Percentiles rank a stretch among this genome's conserved stretches.
phyloP scores from a whole-genome alignment of 805 yeast species.

The Wickerhamomyces sydowiorum region DNA sequence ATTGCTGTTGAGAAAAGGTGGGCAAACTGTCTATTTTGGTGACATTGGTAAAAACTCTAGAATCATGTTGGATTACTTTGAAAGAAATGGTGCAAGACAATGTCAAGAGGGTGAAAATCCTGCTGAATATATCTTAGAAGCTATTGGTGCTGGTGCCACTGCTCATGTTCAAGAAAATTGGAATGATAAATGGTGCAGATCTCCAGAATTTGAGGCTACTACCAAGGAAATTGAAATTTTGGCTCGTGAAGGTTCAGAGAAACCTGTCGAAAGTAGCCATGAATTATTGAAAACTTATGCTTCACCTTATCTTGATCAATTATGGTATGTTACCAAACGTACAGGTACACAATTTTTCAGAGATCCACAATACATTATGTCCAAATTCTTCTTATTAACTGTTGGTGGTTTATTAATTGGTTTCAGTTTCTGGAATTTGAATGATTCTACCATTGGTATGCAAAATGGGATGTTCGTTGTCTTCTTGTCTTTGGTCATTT shows the following conservation, averaged over 20 bases:
- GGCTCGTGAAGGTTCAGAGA: conserved; percentile 18
- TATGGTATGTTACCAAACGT: conserved; percentile 33
- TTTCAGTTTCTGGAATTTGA: conserved; percentile 61
- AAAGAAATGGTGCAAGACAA: conserved; percentile 55
- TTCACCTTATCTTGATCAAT: conserved; percentile 40
- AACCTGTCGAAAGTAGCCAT: neutral
- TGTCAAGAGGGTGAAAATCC: conserved; percentile 57
- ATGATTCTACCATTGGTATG: conserved; percentile 45
- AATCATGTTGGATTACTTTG: conserved; percentile 36
- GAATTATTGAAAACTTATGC: conserved; percentile 11
- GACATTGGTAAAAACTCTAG: conserved; percentile 58
- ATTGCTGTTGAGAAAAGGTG: conserved; percentile 61
- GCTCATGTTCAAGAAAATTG: conserved; percentile 50
- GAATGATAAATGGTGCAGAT: conserved; percentile 53
- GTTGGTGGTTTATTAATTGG: conserved; percentile 63
- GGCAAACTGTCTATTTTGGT: conserved; percentile 68
- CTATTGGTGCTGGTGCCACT: conserved; percentile 79
- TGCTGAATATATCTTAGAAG: conserved; percentile 69
- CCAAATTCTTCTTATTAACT: conserved; percentile 48
- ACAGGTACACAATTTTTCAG: conserved; percentile 45
- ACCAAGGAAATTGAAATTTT: conserved; percentile 24
- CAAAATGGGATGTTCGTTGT: conserved; percentile 55
- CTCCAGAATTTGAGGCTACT: conserved; percentile 25
- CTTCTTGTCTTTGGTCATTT: conserved; percentile 52
- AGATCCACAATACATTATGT: conserved; percentile 51